Evolutionary conservation across 176 grass and related monocot genomes (phyloP).

Genomic region (Puya raimondii): DNA sequence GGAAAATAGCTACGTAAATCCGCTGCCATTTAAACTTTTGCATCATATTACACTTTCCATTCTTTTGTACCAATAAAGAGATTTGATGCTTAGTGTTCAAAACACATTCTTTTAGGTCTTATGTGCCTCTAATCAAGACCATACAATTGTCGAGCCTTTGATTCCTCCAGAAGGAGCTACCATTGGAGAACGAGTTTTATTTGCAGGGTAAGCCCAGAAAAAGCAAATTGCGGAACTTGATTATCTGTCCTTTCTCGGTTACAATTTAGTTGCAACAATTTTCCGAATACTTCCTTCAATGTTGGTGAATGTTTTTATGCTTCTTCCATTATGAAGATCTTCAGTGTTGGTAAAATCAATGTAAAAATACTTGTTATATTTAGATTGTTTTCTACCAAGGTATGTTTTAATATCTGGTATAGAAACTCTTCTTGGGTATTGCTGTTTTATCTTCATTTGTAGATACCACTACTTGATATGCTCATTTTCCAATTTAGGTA

Average conservation of each 20-base stretch:
- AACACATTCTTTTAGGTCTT: conserved; percentile 35
- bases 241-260: background rate
- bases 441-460: no score
- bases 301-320: no score
- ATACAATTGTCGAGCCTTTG: conserved; percentile 84
- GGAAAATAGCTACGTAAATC: no score
- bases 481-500: conserved; percentile 32
- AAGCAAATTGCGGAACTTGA: background rate
- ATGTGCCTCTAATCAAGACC: conserved; percentile 87
- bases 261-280: no score
- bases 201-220: conserved; percentile 59
- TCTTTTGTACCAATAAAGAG: background rate
- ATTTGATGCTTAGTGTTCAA: background rate
- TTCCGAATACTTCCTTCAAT: background rate
- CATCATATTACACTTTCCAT: no score
- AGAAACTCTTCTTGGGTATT: no score
- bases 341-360: no score
- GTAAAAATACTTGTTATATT: no score
- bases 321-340: background rate
- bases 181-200: conserved; percentile 78
- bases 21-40: background rate
- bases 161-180: conserved; percentile 84
- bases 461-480: no score
- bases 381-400: no score
- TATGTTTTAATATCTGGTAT: no score